Conservation (phyloP, 2,329 filamentous ascomycete species). For the Cladosporium sp. region DNA sequence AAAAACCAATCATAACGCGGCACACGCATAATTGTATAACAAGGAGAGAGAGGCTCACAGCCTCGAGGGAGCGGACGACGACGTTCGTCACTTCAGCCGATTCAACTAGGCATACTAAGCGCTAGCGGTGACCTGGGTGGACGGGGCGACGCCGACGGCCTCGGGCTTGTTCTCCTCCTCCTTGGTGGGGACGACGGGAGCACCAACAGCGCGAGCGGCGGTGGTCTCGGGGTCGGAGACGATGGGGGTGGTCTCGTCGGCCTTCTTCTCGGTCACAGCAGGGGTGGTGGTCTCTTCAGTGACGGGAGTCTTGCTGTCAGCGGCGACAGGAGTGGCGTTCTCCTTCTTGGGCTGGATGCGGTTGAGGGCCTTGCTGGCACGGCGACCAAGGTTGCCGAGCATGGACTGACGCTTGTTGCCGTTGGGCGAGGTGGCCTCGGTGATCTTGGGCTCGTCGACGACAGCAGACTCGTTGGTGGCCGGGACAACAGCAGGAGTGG, state of each 20-base stretch:
- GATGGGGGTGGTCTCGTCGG: slow-evolving; percentile 25
- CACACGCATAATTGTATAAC: slow-evolving; percentile 4
- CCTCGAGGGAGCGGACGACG: slow-evolving; percentile 13
- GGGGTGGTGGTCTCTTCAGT: slow-evolving; percentile 17
- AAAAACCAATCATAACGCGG: slow-evolving; percentile 6
- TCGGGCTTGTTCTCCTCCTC: slow-evolving; percentile 20
- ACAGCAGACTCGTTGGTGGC: slow-evolving; percentile 23
- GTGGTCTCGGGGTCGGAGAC: slow-evolving; percentile 28
- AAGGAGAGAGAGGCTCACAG: neutral
- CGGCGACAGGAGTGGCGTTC: slow-evolving; percentile 24
- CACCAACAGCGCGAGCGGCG: slow-evolving; percentile 19
- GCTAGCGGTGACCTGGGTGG: slow-evolving; percentile 17
- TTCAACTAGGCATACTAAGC: slow-evolving; percentile 16
- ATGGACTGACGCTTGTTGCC: slow-evolving; percentile 36
- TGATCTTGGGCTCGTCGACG: slow-evolving; percentile 21
- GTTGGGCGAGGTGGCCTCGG: slow-evolving; percentile 26
- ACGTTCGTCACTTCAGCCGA: neutral
- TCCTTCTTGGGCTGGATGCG: slow-evolving; percentile 37
- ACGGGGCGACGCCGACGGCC: slow-evolving; percentile 12
- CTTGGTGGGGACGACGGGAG: slow-evolving; percentile 17
- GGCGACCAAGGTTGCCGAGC: slow-evolving; percentile 36
- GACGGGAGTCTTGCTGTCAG: slow-evolving; percentile 25
- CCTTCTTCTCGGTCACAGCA: slow-evolving; percentile 20
- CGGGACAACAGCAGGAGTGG: slow-evolving; percentile 23
- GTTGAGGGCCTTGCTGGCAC: slow-evolving; percentile 37